A percentile compares a stretch with the other conserved stretches of the same genome.
Evolutionary conservation across 192 early-diverging fungal species (phyloP).

Genomic region (Geranomyces variabilis): DNA sequence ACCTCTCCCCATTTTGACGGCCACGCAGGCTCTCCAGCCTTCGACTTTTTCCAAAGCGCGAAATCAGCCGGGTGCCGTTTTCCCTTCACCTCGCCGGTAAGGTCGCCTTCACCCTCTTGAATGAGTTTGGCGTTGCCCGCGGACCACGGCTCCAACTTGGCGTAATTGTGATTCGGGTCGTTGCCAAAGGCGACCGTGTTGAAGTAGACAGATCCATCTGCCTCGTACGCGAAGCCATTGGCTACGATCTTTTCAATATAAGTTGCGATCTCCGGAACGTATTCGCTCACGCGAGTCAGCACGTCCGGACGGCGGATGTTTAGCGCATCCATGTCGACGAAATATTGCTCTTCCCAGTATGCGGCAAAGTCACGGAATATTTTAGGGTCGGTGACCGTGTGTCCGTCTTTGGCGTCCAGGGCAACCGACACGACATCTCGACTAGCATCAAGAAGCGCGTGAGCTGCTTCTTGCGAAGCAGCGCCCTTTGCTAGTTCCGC

Average conservation of each 20-base stretch:
- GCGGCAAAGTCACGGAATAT: constrained; percentile 92
- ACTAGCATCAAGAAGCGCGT: constrained; percentile 24
- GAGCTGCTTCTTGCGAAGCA: constrained; percentile 17
- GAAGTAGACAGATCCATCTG: constrained; percentile 93
- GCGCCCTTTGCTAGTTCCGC: constrained; percentile 32
- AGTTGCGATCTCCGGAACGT: constrained; percentile 88
- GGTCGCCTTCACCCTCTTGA: constrained; percentile 90
- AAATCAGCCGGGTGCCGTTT: constrained; percentile 84
- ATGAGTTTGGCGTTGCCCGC: constrained; percentile 77
- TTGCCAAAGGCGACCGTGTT: constrained; percentile 84
- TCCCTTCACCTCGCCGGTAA: constrained; percentile 66
- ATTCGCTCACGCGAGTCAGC: constrained; percentile 94
- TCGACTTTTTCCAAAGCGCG: constrained; percentile 94
- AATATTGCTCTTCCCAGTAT: constrained; percentile 93
- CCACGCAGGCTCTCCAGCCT: constrained; percentile 94
- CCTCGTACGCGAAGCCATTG: constrained; percentile 93
- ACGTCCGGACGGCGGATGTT: constrained; percentile 83
- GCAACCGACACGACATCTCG: constrained; percentile 24
- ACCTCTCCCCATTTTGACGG: constrained; percentile 82
- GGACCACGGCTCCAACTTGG: constrained; percentile 91
- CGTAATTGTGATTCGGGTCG: constrained; percentile 83
- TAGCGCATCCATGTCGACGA: constrained; percentile 89
- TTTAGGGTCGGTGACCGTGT: constrained; percentile 80
- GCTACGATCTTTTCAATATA: constrained; percentile 91
- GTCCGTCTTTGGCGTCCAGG: constrained; percentile 43